These are phyloP conservation scores for Penicillium capsulatum DNA, from an alignment of 2,329 filamentous ascomycete genomes.

Conservation along the genomic window DNA sequence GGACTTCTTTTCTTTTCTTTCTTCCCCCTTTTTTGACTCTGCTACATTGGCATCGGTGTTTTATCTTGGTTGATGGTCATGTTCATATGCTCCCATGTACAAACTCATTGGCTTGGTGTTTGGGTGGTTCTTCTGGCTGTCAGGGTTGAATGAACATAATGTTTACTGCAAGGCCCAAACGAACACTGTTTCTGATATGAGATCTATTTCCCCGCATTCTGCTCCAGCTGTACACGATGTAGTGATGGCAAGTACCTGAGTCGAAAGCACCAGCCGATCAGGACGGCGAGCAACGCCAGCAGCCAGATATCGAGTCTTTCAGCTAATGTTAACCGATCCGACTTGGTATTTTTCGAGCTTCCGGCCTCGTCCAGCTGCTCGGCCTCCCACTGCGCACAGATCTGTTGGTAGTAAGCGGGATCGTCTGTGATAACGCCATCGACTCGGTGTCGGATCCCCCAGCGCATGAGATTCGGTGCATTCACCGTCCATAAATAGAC, in stretches of 20 bases:
- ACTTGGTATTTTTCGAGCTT: not conserved
- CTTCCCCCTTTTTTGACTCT: not conserved
- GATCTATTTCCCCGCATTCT: conserved; percentile 8
- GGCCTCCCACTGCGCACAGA: conserved; percentile 18
- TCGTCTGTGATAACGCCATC: conserved; percentile 88
- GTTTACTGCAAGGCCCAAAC: conserved; percentile 4
- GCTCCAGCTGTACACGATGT: conserved; percentile 10
- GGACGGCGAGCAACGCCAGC: conserved; percentile 9
- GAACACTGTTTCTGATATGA: not conserved
- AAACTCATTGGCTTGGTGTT: conserved; percentile 14
- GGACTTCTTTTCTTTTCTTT: not conserved
- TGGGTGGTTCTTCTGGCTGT: conserved; percentile 3
- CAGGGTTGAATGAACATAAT: conserved; percentile 9
- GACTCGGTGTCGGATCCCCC: conserved; percentile 62
- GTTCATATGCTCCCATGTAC: conserved; percentile 16
- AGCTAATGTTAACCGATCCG: conserved; percentile 11
- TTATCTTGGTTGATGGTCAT: conserved; percentile 4
- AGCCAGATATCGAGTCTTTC: conserved; percentile 12
- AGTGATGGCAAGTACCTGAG: conserved; percentile 9
- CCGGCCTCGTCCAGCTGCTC: conserved; percentile 3
- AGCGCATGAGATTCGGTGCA: conserved; percentile 71
- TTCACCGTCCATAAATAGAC: conserved; percentile 88
- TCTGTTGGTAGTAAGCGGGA: conserved; percentile 40
- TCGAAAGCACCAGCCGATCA: conserved; percentile 19
- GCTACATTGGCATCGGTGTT: conserved; percentile 6